Base-by-base conservation (phyloP, 2,329 filamentous ascomycete genomes). In the Tolypocladium paradoxum region DNA sequence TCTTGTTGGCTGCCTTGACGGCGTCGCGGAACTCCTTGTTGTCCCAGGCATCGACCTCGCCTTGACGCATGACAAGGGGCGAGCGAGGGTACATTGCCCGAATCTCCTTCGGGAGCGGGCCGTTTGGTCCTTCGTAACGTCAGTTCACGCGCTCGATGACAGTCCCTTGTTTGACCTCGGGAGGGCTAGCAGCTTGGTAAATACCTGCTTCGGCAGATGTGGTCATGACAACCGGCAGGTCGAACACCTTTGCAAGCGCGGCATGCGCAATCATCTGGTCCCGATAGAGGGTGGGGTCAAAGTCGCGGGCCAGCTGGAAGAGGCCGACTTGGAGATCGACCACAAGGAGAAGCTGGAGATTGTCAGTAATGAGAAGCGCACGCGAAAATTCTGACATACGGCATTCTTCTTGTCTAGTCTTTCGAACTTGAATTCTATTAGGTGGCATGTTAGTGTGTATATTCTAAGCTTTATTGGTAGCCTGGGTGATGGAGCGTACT, bases 1-100 rank as follows among this genome's bases (percentile, higher is more conserved):
- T 82, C 65, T 82, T 83, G 54, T 79, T 79, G 4, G 84, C 79
- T 2, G 83, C 84, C 57, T 76, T 70, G 56, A 90, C 75, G 2
- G 87, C 85, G 2, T 73, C 73, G 36, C 77, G 77, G 72, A 90
- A 89, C 0, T 86, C 79, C 3, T 75, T 59, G 60, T 88, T 89
- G 64, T 90, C 87, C 87, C 85, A 89, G 3, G 87, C 86, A 63
- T 89, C 79, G 61, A 90, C 85, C 63, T 90, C 83, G 38, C 87
- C 86, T 56, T 84, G 76, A 36, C 87, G 81, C 60, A 77, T 73
- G 62, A 90, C 79, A 12, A 88, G 70, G 0, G 86, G 79, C 0
- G 83, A 80, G 47, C 79, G 69, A 29, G 86, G 86, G 63, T 87
- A 83, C 78, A 84, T 40, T 20, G 22, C 37, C 37, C 9, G 20